Evolutionary conservation across 1,284 basidiomycete genomes (phyloP), one percentile per base, ranked within the genome.

Genomic region (Waitea zeae): DNA sequence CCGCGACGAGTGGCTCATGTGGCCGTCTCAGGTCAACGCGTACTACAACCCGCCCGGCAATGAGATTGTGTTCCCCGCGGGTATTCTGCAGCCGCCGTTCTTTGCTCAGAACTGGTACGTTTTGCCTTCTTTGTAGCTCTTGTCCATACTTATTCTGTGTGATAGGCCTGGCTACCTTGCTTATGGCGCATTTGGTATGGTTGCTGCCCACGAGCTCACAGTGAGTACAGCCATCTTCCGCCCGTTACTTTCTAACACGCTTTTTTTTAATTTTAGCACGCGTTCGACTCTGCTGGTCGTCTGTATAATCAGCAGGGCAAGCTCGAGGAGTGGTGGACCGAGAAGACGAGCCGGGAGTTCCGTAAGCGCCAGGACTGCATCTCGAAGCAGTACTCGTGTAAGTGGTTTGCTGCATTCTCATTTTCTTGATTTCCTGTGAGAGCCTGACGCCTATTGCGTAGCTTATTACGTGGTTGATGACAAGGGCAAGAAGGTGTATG

Each of bases 51-150:
- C 83, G 7, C 72, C 77, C 11, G 68, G 71, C 1, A 88, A 88
- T 41, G 78, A 93, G 77, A 93, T 96, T 39, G 87, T 92, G 12
- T 96, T 98, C 64, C 92, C 93, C 3, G 93, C 93, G 12, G 93
- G 93, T 27, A 92, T 97, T 48, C 58, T 97, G 29, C 87, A 82
- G 46, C 77, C 84, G 2, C 90, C 90, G 0, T 97, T 93, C 70
- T 97, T 95, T 64, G 71, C 71, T 11, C 61, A 71, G 37, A 61
- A 74, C 39, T 95, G 88, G 87, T 83, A 52, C 15, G 59, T 46
- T n/a, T 36, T 38, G 20, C 34, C n/a, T 6, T 35, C 24, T 33
- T 39, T 17, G 9, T 12, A 34, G 33, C 11, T 31, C 32, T 30
- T n/a, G 5, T 38, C 39, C 13, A 35, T 15, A 7, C 26, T 22